Base-by-base conservation (phyloP, 1,139 yeast species). In the Saccharomycopsis crataegensis region DNA sequence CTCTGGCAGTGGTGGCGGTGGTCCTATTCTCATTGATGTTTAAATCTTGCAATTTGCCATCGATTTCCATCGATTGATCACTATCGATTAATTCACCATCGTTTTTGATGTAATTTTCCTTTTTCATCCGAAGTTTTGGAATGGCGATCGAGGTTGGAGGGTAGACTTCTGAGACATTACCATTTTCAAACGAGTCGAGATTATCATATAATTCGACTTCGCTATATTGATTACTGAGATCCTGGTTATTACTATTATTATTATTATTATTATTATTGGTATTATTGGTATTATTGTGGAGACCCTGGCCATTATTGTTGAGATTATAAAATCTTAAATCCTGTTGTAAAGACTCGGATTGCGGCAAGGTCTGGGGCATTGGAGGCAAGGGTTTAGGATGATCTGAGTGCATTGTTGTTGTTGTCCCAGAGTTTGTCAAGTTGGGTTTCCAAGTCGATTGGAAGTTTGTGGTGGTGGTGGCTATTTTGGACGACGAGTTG, bases 371-470 rank as follows among this genome's bases (percentile, higher is more conserved):
- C 3, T 11, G n/a, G 6, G 53, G 55, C 55, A 56, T 54, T 17
- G 56, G 58, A 16, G 55, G 57, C 22, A 56, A 46, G 9, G 56
- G 57, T 38, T 56, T 51, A 17, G 52, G 55, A 43, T 40, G 46
- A 28, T 28, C 34, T 22, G 49, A 48, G 40, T 44, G 56, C 14
- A 42, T 51, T n/a, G 37, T 37, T 16, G 37, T 16, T 37, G 28
- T 7, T 5, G 22, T 37, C 7, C 36, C 11, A 17, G 31, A 37
- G 7, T 46, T 36, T n/a, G 32, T 11, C 11, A 48, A 32, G n/a
- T 43, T 51, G 7, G 57, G 57, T 42, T 41, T 31, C 57, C 57
- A 54, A 28, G 17, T 54, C 36, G 47, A 17, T 33, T 54, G 57
- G 46, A 54, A 54, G 32, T 45, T 52, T 17, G 50, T 43, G 32